These are phyloP conservation scores for Thymus mandschuricus DNA, from an alignment of 257 asterid genomes.

Conservation along the genomic window DNA sequence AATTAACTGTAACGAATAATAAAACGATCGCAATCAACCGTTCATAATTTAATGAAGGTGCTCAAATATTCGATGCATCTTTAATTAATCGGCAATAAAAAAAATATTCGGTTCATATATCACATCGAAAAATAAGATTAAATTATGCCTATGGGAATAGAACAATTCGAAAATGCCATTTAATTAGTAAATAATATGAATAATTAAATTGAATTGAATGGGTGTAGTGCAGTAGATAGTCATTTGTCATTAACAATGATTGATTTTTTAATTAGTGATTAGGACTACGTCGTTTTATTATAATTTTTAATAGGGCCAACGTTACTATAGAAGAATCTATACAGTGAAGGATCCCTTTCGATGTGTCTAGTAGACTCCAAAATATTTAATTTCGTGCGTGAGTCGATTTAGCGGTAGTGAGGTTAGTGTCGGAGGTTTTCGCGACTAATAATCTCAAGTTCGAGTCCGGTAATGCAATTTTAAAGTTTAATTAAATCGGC, in stretches of 20 bases:
- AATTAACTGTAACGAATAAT: slow-evolving; percentile 5
- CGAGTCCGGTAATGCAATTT: too few relatives aligned
- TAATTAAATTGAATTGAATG: background rate
- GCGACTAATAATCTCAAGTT: too few relatives aligned
- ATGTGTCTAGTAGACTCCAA: background rate
- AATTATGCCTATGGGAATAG: slow-evolving; percentile 12
- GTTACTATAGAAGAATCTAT: slow-evolving; percentile 11
- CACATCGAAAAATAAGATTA: slow-evolving; percentile 31
- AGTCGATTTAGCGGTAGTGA: too few relatives aligned
- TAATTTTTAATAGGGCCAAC: slow-evolving; percentile 4
- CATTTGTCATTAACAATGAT: slow-evolving; percentile 19
- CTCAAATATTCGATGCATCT: slow-evolving; percentile 16
- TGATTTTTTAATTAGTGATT: background rate
- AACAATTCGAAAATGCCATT: slow-evolving; percentile 8
- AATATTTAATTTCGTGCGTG: background rate
- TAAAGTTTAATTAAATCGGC: too few relatives aligned
- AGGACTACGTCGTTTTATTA: background rate
- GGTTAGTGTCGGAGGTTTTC: too few relatives aligned
- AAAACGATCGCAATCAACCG: slow-evolving; percentile 6
- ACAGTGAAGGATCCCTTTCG: slow-evolving; percentile 3
- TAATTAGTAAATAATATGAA: background rate
- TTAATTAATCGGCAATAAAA: slow-evolving; percentile 8
- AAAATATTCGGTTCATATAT: slow-evolving; percentile 27
- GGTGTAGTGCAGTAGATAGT: background rate
- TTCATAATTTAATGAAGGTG: slow-evolving; percentile 10